phyloP scores from a whole-genome alignment of 176 grass and related monocot genomes.

The Oryza coarctata region DNA sequence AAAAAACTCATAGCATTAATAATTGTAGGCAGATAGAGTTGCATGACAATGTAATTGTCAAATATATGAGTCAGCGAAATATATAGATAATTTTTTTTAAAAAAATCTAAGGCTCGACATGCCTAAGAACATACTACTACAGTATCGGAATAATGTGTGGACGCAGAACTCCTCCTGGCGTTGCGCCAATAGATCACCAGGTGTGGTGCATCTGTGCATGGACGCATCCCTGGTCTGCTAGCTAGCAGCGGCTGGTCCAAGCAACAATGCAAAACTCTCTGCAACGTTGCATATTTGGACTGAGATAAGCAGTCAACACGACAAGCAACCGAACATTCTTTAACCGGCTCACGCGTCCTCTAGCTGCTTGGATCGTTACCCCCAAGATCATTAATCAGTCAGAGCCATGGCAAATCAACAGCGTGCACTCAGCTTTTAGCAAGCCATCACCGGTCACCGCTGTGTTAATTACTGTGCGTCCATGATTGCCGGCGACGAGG shows the following conservation, averaged over 20 bases:
- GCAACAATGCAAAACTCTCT: not conserved
- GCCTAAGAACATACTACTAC: not conserved
- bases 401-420: not conserved
- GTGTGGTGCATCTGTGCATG: not conserved
- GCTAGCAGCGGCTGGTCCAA: not conserved
- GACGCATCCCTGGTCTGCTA: not conserved
- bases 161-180: too few relatives aligned
- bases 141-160: not conserved
- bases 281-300: not conserved
- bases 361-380: not conserved
- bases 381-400: not conserved
- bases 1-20: too few relatives aligned
- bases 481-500: conserved; percentile 2
- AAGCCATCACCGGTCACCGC: too few relatives aligned
- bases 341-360: not conserved
- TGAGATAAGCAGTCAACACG: not conserved
- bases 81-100: too few relatives aligned
- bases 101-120: too few relatives aligned
- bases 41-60: too few relatives aligned
- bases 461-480: not conserved
- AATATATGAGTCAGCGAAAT: too few relatives aligned
- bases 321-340: not conserved
- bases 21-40: too few relatives aligned
- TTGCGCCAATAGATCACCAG: not conserved
- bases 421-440: too few relatives aligned